Percentiles rank a stretch among this genome's conserved stretches.
These are phyloP conservation scores for Hyaloperonospora brassicae DNA, from an alignment of 352 stramenopile species.

Conservation along the genomic window DNA sequence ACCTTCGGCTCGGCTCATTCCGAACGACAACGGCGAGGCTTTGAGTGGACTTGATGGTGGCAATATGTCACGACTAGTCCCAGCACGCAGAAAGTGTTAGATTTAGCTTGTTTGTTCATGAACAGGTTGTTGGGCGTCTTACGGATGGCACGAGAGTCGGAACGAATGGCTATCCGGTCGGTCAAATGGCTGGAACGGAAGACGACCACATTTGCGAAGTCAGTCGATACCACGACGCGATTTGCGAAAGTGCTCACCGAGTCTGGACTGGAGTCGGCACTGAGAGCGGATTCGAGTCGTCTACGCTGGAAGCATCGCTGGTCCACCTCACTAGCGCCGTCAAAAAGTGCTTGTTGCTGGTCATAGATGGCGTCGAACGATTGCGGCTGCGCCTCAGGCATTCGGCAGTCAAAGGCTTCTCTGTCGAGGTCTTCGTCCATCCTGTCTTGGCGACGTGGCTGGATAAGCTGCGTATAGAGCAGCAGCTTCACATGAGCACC, in stretches of 20 bases:
- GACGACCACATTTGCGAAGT: constrained; percentile 3
- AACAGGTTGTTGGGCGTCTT: constrained; percentile 3
- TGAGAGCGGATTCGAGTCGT: constrained; percentile 7
- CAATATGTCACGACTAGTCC: constrained; percentile 2
- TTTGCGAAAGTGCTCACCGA: constrained; percentile 9
- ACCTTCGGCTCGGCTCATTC: constrained; percentile 32
- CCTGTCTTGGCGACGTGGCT: constrained; percentile 1
- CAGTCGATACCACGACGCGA: neutral
- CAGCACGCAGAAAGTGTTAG: constrained; percentile 8
- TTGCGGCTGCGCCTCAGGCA: constrained; percentile 5
- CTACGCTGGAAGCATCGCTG: constrained; percentile 7
- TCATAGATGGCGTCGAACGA: neutral
- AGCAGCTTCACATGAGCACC: constrained; percentile 2
- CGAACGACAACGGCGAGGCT: constrained; percentile 18
- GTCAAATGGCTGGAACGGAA: constrained; percentile 10
- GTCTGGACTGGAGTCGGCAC: constrained; percentile 5
- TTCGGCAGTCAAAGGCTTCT: neutral
- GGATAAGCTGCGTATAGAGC: constrained; percentile 1
- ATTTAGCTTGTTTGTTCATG: neutral
- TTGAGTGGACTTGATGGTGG: constrained; percentile 10
- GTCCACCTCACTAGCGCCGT: neutral
- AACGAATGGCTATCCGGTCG: constrained; percentile 1
- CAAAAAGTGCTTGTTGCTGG: constrained; percentile 1
- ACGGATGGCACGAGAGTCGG: constrained; percentile 3
- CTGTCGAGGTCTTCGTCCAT: constrained; percentile 4